Conservation (phyloP, 306 rosid species). For the Vigna mungo region DNA sequence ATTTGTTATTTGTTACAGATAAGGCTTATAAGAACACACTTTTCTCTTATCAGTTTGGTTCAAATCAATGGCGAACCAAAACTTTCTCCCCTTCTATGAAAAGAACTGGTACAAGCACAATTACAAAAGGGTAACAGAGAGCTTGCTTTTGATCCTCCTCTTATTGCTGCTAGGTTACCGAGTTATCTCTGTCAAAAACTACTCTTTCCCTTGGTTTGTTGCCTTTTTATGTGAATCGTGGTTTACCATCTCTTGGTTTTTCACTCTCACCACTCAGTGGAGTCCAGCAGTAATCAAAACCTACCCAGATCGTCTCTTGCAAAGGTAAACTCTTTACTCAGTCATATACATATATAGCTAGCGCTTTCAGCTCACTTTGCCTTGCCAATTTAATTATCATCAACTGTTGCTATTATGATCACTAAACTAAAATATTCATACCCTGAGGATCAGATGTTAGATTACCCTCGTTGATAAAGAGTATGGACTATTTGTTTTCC, state of each 20-base stretch:
- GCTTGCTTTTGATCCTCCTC: conserved; percentile 48
- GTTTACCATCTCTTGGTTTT: conserved; percentile 58
- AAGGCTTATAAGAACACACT: not conserved
- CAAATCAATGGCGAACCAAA: conserved; percentile 37
- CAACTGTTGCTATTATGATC: not conserved
- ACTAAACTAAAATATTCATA: not conserved
- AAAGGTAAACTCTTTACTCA: conserved; percentile 40
- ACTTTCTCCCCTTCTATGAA: conserved; percentile 47
- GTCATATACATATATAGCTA: not conserved
- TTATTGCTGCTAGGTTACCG: conserved; percentile 55
- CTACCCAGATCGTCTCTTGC: conserved; percentile 57
- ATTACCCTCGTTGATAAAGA: too few relatives aligned
- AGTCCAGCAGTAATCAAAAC: conserved; percentile 52
- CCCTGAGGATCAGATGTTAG: too few relatives aligned
- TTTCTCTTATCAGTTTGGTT: conserved; percentile 12
- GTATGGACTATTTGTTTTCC: too few relatives aligned
- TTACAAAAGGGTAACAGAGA: conserved; percentile 39
- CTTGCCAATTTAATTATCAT: not conserved
- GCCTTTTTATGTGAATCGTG: conserved; percentile 64
- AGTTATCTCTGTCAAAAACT: conserved; percentile 34
- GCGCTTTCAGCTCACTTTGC: not conserved
- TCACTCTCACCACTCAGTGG: conserved; percentile 51
- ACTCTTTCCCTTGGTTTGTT: conserved; percentile 58
- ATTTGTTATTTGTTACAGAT: not conserved
- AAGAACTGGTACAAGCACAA: conserved; percentile 36